These are phyloP conservation scores for Onygenales sp. DNA, from an alignment of 2,329 filamentous ascomycete genomes.

Conservation along the genomic window DNA sequence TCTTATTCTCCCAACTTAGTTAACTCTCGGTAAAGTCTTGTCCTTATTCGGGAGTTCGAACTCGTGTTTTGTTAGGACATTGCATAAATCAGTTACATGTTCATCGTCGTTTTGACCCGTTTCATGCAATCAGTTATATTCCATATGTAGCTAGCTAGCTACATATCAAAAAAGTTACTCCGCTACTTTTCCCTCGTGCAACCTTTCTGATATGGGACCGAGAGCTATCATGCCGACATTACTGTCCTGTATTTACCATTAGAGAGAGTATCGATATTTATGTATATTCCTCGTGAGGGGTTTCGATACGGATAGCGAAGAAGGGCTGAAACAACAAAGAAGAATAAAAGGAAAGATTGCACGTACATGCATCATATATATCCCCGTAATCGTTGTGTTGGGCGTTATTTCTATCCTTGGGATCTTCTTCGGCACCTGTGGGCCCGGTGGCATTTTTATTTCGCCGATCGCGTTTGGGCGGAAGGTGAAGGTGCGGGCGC, in stretches of 20 bases:
- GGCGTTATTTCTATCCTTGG: slow-evolving; percentile 8
- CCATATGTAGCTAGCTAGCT: too few relatives aligned
- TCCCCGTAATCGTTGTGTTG: slow-evolving; percentile 13
- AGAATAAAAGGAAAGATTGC: slow-evolving; percentile 4
- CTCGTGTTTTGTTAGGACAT: too few relatives aligned
- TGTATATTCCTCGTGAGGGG: not conserved
- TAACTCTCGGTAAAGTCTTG: too few relatives aligned
- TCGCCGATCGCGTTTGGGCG: slow-evolving; percentile 12
- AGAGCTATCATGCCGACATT: slow-evolving; percentile 6
- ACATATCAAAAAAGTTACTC: too few relatives aligned
- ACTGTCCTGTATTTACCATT: slow-evolving; percentile 1
- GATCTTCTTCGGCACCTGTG: slow-evolving; percentile 5
- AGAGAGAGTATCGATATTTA: not conserved
- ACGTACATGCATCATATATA: slow-evolving; percentile 16
- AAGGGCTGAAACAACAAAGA: not conserved
- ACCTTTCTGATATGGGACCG: slow-evolving; percentile 7
- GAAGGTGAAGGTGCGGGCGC: slow-evolving; percentile 10
- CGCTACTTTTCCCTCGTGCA: not conserved
- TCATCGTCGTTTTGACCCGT: too few relatives aligned
- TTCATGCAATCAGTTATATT: too few relatives aligned
- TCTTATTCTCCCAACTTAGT: too few relatives aligned
- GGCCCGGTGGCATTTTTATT: slow-evolving; percentile 8
- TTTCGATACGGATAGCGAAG: not conserved
- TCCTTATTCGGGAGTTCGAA: too few relatives aligned
- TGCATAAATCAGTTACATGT: too few relatives aligned